Base-by-base conservation (phyloP, 495 filamentous ascomycete species). In the Aspergillus baeticus region DNA sequence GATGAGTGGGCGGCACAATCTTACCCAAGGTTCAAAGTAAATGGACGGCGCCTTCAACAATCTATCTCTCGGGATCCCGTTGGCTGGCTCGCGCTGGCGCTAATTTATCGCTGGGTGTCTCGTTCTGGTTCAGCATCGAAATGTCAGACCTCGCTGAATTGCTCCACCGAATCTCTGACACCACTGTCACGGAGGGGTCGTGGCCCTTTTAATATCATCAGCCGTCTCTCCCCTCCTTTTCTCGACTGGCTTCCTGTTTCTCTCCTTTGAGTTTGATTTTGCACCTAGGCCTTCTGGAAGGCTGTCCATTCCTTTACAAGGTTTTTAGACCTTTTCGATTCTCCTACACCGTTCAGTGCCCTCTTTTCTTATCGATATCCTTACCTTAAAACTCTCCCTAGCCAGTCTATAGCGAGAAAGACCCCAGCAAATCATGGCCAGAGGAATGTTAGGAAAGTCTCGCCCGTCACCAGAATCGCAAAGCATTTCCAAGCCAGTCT, bases 201-300 rank as follows among this genome's bases (percentile, higher is more conserved):
- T 55, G 38, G 35, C 44, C 29, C 46, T 59, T 38, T 50, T 54
- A 55, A 53, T 62, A 56, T 55, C 29, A 45, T 38, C 17, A 26
- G 18, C 47, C 47, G 59, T 37, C 35, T 45, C 51, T 51, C 54
- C 46, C 57, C 49, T 53, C 51, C 31, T 36, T 54, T 54, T 11
- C 50, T 29, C 36, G 51, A 48, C 44, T 45, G 51, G 17, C n/a
- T 46, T 53, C 60, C 18, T 46, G 46, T 48, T 55, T 50, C 33
- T 48, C 26, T 54, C 46, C 43, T 44, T 58, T 60, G 58, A 47
- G 50, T 50, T 51, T 20, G 51, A 51, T 51, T 57, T 68, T 60
- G 54, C 60, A 45, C 57, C 56, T 66, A 45, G 61, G 75, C 63
- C 72, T 74, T 79, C 73, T 71, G 75, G 77, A 78, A 79, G 72